A percentile compares a stretch with the other conserved stretches of the same genome.
Conservation (phyloP, 176 grass and related monocot species). For the Canna indica region DNA sequence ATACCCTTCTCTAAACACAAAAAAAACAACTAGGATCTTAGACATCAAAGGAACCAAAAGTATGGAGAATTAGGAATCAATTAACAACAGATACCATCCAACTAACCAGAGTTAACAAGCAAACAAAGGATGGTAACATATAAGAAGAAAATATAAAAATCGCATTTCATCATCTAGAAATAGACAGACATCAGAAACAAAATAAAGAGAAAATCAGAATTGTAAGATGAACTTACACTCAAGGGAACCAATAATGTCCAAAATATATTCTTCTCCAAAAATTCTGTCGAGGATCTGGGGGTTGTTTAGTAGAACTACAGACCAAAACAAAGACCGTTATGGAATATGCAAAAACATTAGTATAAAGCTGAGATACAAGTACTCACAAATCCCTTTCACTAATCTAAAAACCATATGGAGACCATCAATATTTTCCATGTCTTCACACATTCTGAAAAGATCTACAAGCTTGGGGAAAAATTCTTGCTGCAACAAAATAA, state of each 20-base stretch:
- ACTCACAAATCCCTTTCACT: slow-evolving; percentile 78
- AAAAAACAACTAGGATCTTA: not conserved
- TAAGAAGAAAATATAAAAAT: not conserved
- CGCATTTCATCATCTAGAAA: not conserved
- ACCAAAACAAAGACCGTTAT: slow-evolving; percentile 28
- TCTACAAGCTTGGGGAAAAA: slow-evolving; percentile 77
- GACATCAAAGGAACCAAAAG: not conserved
- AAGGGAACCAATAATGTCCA: slow-evolving; percentile 70
- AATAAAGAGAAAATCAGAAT: slow-evolving; percentile 12
- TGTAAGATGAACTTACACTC: slow-evolving; percentile 52
- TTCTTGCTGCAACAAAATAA: slow-evolving; percentile 35
- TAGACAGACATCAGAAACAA: slow-evolving; percentile 1
- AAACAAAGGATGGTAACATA: not conserved
- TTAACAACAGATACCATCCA: not conserved
- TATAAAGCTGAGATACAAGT: not conserved
- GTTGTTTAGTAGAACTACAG: slow-evolving; percentile 71
- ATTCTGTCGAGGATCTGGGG: slow-evolving; percentile 59
- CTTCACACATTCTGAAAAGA: slow-evolving; percentile 67
- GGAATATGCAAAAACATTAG: slow-evolving; percentile 3
- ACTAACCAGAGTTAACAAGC: not conserved
- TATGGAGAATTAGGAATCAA: not conserved
- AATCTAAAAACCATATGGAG: slow-evolving; percentile 81
- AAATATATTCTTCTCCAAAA: slow-evolving; percentile 68
- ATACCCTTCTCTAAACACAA: not conserved
- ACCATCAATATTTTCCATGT: slow-evolving; percentile 42